These are phyloP conservation scores for Mortierella sp. DNA, from an alignment of 371 early-diverging fungal species.

Conservation along the genomic window DNA sequence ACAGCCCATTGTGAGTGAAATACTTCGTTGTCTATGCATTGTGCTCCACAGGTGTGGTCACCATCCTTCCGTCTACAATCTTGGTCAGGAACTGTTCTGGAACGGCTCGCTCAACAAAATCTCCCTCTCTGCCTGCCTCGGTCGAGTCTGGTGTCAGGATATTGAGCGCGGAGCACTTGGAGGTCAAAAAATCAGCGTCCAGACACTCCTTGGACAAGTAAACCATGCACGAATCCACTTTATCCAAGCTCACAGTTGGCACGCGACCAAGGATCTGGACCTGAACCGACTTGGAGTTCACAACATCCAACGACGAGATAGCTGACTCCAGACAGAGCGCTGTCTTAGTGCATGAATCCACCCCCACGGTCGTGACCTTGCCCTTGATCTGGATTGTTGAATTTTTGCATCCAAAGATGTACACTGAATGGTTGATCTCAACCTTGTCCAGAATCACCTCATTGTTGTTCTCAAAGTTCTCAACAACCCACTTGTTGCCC, in stretches of 20 bases:
- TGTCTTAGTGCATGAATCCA: constrained; percentile 88
- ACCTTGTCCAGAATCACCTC: constrained; percentile 82
- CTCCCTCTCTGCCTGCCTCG: constrained; percentile 78
- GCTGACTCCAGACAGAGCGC: constrained; percentile 87
- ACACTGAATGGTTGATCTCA: constrained; percentile 89
- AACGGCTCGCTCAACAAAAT: constrained; percentile 86
- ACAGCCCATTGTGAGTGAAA: neutral
- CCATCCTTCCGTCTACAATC: constrained; percentile 80
- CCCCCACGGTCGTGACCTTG: constrained; percentile 90
- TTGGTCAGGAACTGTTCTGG: constrained; percentile 95
- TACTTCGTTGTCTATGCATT: constrained; percentile 55
- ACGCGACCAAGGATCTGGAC: constrained; percentile 87
- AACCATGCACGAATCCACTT: constrained; percentile 91
- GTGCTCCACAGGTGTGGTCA: constrained; percentile 89
- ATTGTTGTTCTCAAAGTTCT: constrained; percentile 82
- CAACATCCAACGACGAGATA: constrained; percentile 88
- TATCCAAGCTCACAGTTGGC: constrained; percentile 91
- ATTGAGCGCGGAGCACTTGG: constrained; percentile 91
- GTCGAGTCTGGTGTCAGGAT: constrained; percentile 75
- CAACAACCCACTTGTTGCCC: constrained; percentile 94
- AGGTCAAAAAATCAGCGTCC: constrained; percentile 87
- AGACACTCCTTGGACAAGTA: constrained; percentile 82
- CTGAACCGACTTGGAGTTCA: constrained; percentile 91
- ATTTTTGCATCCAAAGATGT: constrained; percentile 91
- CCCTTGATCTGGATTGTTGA: constrained; percentile 90